These are phyloP conservation scores for Russula compacta DNA, from an alignment of 768 basidiomycete species.

Conservation along the genomic window DNA sequence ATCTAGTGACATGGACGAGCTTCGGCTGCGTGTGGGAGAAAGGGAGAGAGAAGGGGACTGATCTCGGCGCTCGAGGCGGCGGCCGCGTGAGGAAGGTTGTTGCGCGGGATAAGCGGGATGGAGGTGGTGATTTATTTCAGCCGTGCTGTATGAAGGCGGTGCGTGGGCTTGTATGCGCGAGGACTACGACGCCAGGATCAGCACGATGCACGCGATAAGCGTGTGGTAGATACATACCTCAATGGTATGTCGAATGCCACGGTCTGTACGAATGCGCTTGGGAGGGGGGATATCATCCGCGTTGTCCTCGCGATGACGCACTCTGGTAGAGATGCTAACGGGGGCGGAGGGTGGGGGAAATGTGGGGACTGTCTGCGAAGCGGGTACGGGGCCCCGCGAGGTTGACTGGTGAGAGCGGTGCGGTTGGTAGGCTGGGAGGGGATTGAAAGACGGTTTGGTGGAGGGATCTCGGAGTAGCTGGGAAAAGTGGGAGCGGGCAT, in stretches of 20 bases:
- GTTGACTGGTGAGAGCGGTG: conserved; percentile 2
- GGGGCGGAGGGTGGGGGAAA: conserved; percentile 35
- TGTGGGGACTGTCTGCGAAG: conserved; percentile 26
- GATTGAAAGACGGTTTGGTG: conserved; percentile 11
- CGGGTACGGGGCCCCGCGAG: background rate
- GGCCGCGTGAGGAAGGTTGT: conserved; percentile 20
- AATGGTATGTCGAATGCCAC: conserved; percentile 27
- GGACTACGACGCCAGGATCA: conserved; percentile 9
- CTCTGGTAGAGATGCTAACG: conserved; percentile 29
- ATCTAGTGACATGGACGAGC: conserved; percentile 33
- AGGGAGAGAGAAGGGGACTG: conserved; percentile 25
- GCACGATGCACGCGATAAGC: background rate
- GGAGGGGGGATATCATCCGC: conserved; percentile 39
- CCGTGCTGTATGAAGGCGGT: conserved; percentile 19
- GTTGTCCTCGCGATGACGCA: conserved; percentile 38
- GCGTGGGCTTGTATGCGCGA: conserved; percentile 22
- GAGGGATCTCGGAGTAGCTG: conserved; percentile 18
- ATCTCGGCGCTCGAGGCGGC: conserved; percentile 18
- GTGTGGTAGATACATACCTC: conserved; percentile 22
- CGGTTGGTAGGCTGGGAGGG: conserved; percentile 13
- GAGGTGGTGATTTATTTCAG: conserved; percentile 19
- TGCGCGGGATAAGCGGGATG: conserved; percentile 24
- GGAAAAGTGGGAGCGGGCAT: conserved; percentile 19
- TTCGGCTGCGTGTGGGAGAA: conserved; percentile 30
- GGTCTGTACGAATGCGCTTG: conserved; percentile 39